Conservation (phyloP, 2,329 filamentous ascomycete species). For the Fusarium bactridioides region DNA sequence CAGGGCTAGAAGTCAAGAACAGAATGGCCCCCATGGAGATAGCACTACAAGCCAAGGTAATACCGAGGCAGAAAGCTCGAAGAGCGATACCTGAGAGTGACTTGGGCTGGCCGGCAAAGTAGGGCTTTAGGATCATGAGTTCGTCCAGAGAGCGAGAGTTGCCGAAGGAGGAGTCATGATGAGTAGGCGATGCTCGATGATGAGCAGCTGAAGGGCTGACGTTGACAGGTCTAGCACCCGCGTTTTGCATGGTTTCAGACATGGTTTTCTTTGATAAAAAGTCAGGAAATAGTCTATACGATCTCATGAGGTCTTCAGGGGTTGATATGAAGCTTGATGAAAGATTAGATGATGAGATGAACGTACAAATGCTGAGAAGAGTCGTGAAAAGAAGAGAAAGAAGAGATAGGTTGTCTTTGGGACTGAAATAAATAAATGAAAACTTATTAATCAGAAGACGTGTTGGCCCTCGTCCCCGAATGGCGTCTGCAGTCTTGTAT, state of each 20-base stretch:
- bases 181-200: conserved; percentile 17
- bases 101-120: conserved; percentile 58
- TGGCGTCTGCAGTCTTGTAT: conserved; percentile 34
- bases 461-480: conserved; percentile 33
- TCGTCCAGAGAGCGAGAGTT: conserved; percentile 37
- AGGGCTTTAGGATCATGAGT: conserved; percentile 43
- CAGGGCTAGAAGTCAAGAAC: conserved; percentile 51
- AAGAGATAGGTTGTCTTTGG: too few relatives aligned
- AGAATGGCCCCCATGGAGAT: conserved; percentile 45
- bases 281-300: conserved; percentile 24
- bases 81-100: conserved; percentile 68
- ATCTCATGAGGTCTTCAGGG: conserved; percentile 6
- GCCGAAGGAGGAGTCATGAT: conserved; percentile 26
- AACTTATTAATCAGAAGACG: neutral
- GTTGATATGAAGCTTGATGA: neutral
- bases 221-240: conserved; percentile 14
- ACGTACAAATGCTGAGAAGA: conserved; percentile 6
- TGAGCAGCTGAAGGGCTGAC: conserved; percentile 33
- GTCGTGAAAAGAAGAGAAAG: neutral
- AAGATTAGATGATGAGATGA: neutral
- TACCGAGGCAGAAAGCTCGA: conserved; percentile 64
- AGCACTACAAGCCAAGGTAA: conserved; percentile 50
- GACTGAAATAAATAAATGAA: neutral
- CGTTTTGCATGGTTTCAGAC: conserved; percentile 11
- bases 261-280: conserved; percentile 18